A percentile compares a stretch with the other conserved stretches of the same genome.
These are phyloP conservation scores for Lojkania enalia DNA, from an alignment of 2,329 filamentous ascomycete species.

Conservation along the genomic window DNA sequence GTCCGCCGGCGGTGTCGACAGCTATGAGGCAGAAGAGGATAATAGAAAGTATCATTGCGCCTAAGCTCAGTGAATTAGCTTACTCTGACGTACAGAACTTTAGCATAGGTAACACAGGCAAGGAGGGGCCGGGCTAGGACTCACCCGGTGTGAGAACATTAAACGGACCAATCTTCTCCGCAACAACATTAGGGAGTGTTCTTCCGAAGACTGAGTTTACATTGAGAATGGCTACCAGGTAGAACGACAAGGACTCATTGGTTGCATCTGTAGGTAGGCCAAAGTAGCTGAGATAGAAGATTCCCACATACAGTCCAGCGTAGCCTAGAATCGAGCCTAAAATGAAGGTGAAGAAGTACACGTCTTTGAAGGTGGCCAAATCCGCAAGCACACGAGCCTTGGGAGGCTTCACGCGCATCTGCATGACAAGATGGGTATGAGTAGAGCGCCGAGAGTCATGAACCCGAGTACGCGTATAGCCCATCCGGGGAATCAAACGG, in stretches of 20 bases:
- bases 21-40: slow-evolving; percentile 53
- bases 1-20: slow-evolving; percentile 53
- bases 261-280: no score
- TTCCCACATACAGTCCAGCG: slow-evolving; percentile 45
- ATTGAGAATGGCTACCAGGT: slow-evolving; percentile 55
- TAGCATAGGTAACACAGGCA: no score
- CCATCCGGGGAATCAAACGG: slow-evolving; percentile 14
- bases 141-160: slow-evolving; percentile 56
- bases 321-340: slow-evolving; percentile 43
- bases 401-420: slow-evolving; percentile 41
- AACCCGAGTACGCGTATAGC: slow-evolving; percentile 15
- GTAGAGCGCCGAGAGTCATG: slow-evolving; percentile 11
- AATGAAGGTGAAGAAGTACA: slow-evolving; percentile 43
- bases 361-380: slow-evolving; percentile 45
- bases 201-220: slow-evolving; percentile 53
- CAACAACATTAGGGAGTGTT: slow-evolving; percentile 54
- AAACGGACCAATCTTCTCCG: slow-evolving; percentile 54
- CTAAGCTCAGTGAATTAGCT: no score
- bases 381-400: slow-evolving; percentile 46
- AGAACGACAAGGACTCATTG: slow-evolving; percentile 73
- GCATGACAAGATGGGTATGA: slow-evolving; percentile 22
- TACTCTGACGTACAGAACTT: no score
- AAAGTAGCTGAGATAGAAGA: no score
- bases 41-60: slow-evolving; percentile 51
- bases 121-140: no score